Conservation (phyloP, 1,284 basidiomycete genomes). For the Marasmius oreades region DNA sequence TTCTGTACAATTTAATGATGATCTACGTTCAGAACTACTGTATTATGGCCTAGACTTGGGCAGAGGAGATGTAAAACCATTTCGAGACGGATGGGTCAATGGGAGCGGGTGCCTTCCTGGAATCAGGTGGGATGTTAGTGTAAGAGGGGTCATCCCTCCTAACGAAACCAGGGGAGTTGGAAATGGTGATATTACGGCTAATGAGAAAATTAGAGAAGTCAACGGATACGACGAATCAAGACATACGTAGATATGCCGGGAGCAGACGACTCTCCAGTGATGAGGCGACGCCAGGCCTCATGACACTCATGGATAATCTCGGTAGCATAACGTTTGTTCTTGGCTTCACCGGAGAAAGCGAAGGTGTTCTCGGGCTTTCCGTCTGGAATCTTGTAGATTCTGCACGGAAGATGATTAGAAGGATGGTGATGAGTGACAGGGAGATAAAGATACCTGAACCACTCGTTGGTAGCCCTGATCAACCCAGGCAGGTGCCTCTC, state of each 20-base stretch:
- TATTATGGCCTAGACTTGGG: conserved; percentile 53
- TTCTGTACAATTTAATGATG: too few species aligned
- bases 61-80: conserved; percentile 88
- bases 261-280: conserved; percentile 75
- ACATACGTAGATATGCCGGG: conserved; percentile 83
- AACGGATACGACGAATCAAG: conserved; percentile 2
- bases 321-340: conserved; percentile 99
- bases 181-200: conserved; percentile 70
- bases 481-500: conserved; percentile 97
- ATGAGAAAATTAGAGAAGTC: conserved; percentile 2
- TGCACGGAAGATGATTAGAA: conserved; percentile 24
- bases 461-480: conserved; percentile 95
- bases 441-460: conserved; percentile 68
- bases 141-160: conserved; percentile 64
- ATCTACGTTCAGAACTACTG: too few species aligned
- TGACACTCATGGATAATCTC: conserved; percentile 99
- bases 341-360: conserved; percentile 99
- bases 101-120: conserved; percentile 77
- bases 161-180: conserved; percentile 73
- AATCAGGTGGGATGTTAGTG: conserved; percentile 71
- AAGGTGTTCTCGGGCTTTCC: conserved; percentile 99
- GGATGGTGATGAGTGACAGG: conserved; percentile 7
- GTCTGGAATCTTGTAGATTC: conserved; percentile 98
- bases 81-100: conserved; percentile 90
- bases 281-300: conserved; percentile 96